A percentile compares a stretch with the other conserved stretches of the same genome.
Evolutionary conservation across 2,329 filamentous ascomycete genomes (phyloP).

Genomic region (Aschersonia sp.): DNA sequence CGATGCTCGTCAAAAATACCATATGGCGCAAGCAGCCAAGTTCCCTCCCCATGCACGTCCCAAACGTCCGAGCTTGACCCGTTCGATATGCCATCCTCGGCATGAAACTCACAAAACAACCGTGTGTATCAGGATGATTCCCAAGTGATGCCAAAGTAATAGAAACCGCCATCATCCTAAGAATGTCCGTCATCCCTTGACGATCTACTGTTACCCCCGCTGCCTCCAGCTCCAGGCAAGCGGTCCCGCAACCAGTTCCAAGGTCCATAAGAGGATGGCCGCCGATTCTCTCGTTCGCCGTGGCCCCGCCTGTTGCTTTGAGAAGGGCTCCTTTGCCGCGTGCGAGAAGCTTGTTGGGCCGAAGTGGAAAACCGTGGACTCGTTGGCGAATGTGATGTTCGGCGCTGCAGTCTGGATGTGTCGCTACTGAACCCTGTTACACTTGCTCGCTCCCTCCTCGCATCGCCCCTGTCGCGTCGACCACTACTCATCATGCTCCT

Average conservation of each 20-base stretch:
- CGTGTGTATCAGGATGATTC: not conserved
- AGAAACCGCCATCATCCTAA: slow-evolving; percentile 7
- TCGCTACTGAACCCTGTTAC: slow-evolving; percentile 16
- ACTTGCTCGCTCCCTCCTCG: slow-evolving; percentile 10
- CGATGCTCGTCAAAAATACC: too few relatives aligned
- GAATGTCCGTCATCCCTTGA: slow-evolving; percentile 14
- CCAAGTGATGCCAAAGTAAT: not conserved
- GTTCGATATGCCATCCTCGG: too few relatives aligned
- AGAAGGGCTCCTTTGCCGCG: slow-evolving; percentile 24
- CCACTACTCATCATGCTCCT: too few relatives aligned
- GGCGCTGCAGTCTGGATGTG: slow-evolving; percentile 19
- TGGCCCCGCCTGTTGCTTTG: slow-evolving; percentile 16
- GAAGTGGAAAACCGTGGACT: slow-evolving; percentile 15
- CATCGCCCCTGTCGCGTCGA: not conserved
- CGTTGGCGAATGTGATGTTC: slow-evolving; percentile 22
- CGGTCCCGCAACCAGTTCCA: slow-evolving; percentile 29
- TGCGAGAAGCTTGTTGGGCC: slow-evolving; percentile 16
- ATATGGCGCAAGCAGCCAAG: too few relatives aligned
- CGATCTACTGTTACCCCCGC: slow-evolving; percentile 12
- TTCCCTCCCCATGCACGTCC: too few relatives aligned
- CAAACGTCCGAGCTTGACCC: too few relatives aligned
- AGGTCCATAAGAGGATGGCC: slow-evolving; percentile 19
- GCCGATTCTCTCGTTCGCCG: slow-evolving; percentile 15
- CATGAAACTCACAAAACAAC: too few relatives aligned
- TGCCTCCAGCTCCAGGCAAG: slow-evolving; percentile 17